A percentile compares a stretch with the other conserved stretches of the same genome.
These are phyloP conservation scores for Calycina marina DNA, from an alignment of 2,329 filamentous ascomycete genomes.

Conservation along the genomic window DNA sequence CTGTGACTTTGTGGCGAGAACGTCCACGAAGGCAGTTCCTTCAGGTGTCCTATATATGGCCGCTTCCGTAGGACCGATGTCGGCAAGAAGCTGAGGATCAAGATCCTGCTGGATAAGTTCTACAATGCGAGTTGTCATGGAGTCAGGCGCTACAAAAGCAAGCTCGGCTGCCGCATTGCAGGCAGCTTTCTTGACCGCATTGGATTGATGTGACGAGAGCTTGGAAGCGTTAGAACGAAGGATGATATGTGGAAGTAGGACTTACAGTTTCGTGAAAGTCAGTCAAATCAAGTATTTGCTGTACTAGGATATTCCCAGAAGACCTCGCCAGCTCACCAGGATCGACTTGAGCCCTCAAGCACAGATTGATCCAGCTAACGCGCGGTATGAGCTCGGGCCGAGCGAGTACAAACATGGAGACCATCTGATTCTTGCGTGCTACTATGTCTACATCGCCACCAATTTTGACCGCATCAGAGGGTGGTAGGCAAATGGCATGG, in stretches of 20 bases:
- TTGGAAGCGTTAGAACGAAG: conserved; percentile 9
- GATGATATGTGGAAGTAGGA: background rate
- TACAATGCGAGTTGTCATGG: conserved; percentile 62
- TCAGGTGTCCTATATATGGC: conserved; percentile 87
- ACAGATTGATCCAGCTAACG: conserved; percentile 79
- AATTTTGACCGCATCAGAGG: conserved; percentile 32
- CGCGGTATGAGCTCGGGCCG: conserved; percentile 64
- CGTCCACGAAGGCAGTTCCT: conserved; percentile 78
- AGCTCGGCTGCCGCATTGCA: conserved; percentile 79
- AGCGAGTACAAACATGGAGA: conserved; percentile 63
- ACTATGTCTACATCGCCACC: conserved; percentile 30
- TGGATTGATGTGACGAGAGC: conserved; percentile 22
- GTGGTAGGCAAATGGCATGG: conserved; percentile 46
- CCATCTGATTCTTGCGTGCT: conserved; percentile 53
- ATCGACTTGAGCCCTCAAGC: conserved; percentile 65
- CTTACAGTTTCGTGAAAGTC: conserved; percentile 38
- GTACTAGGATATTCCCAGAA: conserved; percentile 48
- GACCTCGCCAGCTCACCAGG: conserved; percentile 62
- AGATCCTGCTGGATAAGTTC: conserved; percentile 62
- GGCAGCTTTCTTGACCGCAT: conserved; percentile 49
- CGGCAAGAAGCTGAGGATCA: conserved; percentile 50
- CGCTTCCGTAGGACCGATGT: conserved; percentile 73
- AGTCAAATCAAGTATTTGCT: conserved; percentile 44
- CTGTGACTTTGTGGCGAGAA: conserved; percentile 69
- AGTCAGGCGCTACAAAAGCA: conserved; percentile 81